Evolutionary conservation across 768 basidiomycete genomes (phyloP).

Genomic region (Amyloporia xantha): DNA sequence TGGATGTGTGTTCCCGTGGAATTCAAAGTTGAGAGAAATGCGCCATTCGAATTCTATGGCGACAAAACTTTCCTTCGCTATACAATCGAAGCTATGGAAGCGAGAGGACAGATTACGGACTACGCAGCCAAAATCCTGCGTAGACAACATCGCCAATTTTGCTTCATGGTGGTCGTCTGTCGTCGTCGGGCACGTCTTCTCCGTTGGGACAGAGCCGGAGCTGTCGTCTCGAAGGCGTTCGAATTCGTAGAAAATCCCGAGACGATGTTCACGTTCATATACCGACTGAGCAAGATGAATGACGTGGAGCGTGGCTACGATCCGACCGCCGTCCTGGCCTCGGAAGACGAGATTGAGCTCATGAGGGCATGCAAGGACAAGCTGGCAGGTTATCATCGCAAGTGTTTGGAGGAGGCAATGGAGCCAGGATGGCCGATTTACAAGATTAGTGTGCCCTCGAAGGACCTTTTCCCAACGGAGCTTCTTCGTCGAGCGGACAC

Average conservation of each 20-base stretch:
- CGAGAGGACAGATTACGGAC: slow-evolving; percentile 2
- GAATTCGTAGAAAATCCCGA: background rate
- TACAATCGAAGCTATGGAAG: background rate
- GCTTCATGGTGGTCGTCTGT: slow-evolving; percentile 1
- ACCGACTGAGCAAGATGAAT: slow-evolving; percentile 1
- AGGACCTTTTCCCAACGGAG: background rate
- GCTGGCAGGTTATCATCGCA: background rate
- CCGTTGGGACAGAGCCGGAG: slow-evolving; percentile 5
- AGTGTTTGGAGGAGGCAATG: background rate
- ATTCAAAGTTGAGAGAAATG: background rate
- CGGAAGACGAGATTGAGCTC: background rate
- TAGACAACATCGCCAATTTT: slow-evolving; percentile 4
- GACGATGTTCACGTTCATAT: background rate
- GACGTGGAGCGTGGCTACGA: slow-evolving; percentile 1
- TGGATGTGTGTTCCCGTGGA: background rate
- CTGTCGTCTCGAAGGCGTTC: slow-evolving; percentile 4
- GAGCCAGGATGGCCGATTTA: slow-evolving; percentile 1
- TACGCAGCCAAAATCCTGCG: slow-evolving; percentile 2
- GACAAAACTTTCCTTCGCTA: background rate
- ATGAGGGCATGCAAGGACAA: background rate
- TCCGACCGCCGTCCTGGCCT: slow-evolving; percentile 3
- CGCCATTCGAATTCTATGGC: background rate
- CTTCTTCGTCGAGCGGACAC: slow-evolving; percentile 7
- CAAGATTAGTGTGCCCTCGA: background rate
- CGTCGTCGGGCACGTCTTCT: background rate